Conservation (phyloP, 1,284 basidiomycete genomes). For the Tylopilus sp. region DNA sequence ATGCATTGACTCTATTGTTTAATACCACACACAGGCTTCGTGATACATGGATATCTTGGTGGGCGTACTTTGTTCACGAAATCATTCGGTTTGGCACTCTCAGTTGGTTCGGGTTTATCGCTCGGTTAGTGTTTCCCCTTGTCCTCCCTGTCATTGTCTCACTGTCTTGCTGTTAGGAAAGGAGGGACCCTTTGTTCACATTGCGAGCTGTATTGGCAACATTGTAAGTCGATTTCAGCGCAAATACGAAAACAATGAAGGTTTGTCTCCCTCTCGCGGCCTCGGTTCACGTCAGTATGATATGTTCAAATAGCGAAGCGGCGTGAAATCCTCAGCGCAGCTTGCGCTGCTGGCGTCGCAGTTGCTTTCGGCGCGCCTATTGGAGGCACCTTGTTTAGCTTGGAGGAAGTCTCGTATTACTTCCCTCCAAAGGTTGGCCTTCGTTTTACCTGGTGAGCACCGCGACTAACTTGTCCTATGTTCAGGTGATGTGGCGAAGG, state of each 20-base stretch:
- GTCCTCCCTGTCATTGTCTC: conserved; percentile 9
- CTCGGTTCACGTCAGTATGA: neutral
- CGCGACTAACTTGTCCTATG: neutral
- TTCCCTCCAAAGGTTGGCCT: conserved; percentile 81
- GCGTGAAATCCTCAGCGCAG: conserved; percentile 88
- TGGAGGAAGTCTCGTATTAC: conserved; percentile 94
- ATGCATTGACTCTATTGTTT: neutral
- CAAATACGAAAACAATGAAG: conserved; percentile 94
- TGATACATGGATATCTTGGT: conserved; percentile 96
- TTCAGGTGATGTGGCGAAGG: conserved; percentile 85
- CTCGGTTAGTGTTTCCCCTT: conserved; percentile 51
- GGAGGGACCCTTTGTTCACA: conserved; percentile 97
- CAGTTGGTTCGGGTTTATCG: conserved; percentile 87
- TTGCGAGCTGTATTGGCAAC: conserved; percentile 92
- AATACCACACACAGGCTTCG: conserved; percentile 62
- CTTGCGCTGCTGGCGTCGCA: conserved; percentile 89
- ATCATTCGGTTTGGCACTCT: conserved; percentile 82
- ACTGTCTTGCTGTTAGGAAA: conserved; percentile 47
- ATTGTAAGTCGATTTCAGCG: conserved; percentile 84
- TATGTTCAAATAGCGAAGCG: conserved; percentile 63
- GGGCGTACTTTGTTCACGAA: conserved; percentile 90
- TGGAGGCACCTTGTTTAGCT: conserved; percentile 87
- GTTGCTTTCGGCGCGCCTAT: conserved; percentile 91
- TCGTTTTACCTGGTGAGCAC: neutral
- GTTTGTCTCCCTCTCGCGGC: conserved; percentile 36